Evolutionary conservation across 2,329 filamentous ascomycete genomes (phyloP).

Genomic region (Stachybotrys elegans): DNA sequence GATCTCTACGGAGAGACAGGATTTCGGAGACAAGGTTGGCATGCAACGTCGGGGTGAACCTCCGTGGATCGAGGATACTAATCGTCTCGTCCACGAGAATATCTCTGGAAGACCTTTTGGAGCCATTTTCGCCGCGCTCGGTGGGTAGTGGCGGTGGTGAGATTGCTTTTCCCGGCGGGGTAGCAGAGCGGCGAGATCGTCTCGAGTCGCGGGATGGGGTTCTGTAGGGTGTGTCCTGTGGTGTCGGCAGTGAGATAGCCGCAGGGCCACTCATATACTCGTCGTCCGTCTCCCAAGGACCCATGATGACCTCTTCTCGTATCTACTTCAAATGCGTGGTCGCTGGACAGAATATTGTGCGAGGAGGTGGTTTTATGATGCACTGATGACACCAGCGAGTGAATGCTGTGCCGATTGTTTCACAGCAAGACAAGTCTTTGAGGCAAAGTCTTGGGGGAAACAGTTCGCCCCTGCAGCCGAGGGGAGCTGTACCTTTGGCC

Average conservation of each 20-base stretch:
- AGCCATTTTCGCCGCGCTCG: conserved; percentile 37
- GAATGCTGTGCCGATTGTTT: no score
- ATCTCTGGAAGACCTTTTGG: conserved; percentile 53
- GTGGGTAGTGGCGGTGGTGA: conserved; percentile 50
- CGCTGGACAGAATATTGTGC: no score
- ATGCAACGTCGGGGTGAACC: conserved; percentile 92
- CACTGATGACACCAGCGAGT: no score
- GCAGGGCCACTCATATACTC: conserved; percentile 50
- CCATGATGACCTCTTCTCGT: conserved; percentile 34
- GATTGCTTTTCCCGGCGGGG: conserved; percentile 53
- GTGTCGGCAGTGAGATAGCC: conserved; percentile 60
- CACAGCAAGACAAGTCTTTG: no score
- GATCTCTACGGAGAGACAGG: conserved; percentile 75
- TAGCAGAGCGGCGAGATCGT: conserved; percentile 61
- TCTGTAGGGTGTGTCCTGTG: conserved; percentile 66
- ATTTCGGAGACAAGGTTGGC: conserved; percentile 95
- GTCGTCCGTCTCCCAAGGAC: conserved; percentile 58
- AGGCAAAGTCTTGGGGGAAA: no score
- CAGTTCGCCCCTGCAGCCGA: not conserved
- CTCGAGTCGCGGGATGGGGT: conserved; percentile 61
- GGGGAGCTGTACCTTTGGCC: not conserved
- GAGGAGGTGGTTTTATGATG: no score
- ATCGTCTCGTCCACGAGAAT: conserved; percentile 62
- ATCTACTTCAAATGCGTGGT: not conserved
- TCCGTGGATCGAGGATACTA: conserved; percentile 75